Percentiles rank a stretch among this genome's conserved stretches.
These are phyloP conservation scores for Berberis thunbergii DNA, from an alignment of 164 flowering plant genomes.

Conservation along the genomic window DNA sequence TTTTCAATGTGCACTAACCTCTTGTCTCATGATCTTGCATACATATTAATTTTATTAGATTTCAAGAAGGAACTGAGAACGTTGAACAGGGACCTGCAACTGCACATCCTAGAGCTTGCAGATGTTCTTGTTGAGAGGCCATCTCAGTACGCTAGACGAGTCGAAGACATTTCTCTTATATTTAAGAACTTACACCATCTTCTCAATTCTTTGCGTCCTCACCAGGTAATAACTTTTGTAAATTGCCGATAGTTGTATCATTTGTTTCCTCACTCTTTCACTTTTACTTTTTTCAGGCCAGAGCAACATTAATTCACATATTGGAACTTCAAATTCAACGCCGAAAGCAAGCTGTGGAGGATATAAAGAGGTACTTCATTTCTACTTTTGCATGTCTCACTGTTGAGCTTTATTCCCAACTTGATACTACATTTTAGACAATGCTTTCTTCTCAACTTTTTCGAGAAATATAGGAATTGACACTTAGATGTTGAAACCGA, in stretches of 20 bases:
- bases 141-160: slow-evolving; percentile 90
- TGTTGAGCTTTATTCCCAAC: background rate
- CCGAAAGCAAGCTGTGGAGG: slow-evolving; percentile 87
- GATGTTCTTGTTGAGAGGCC: slow-evolving; percentile 94
- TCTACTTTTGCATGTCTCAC: background rate
- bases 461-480: background rate
- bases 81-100: slow-evolving; percentile 81
- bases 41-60: slow-evolving; percentile 28
- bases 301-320: slow-evolving; percentile 83
- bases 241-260: background rate
- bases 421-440: background rate
- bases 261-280: background rate
- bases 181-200: slow-evolving; percentile 87
- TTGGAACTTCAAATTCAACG: slow-evolving; percentile 77
- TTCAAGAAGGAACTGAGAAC: slow-evolving; percentile 74
- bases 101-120: slow-evolving; percentile 86
- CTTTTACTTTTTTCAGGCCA: slow-evolving; percentile 38
- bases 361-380: slow-evolving; percentile 60
- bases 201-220: slow-evolving; percentile 88
- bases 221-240: slow-evolving; percentile 47
- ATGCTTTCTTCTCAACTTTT: background rate
- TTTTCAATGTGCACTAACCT: background rate
- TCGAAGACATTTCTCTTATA: slow-evolving; percentile 84
- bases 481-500: background rate
- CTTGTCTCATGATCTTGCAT: background rate